Percentiles rank a stretch among this genome's conserved stretches.
Conservation (phyloP, 768 basidiomycete genomes). For the Sarcomyxa edulis region DNA sequence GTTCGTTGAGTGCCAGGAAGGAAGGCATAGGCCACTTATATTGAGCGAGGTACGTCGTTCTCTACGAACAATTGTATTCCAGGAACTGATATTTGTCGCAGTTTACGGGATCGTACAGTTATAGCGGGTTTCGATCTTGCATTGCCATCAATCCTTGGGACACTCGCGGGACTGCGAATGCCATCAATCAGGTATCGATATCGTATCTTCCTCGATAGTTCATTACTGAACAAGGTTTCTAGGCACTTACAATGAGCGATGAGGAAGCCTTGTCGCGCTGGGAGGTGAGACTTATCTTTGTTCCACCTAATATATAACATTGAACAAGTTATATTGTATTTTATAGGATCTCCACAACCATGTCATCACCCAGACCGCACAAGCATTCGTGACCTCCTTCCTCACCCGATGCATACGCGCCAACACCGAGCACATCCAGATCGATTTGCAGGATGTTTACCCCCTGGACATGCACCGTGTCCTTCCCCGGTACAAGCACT, state of each 20-base stretch:
- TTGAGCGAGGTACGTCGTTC: conserved; percentile 60
- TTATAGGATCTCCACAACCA: conserved; percentile 72
- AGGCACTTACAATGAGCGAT: conserved; percentile 73
- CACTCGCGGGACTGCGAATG: conserved; percentile 74
- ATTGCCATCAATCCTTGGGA: conserved; percentile 88
- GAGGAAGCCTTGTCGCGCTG: conserved; percentile 71
- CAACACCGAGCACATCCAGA: conserved; percentile 58
- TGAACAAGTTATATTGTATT: background rate
- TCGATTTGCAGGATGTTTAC: conserved; percentile 26
- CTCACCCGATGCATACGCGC: conserved; percentile 70
- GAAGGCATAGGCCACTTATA: conserved; percentile 61
- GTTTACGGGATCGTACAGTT: conserved; percentile 86
- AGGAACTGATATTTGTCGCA: conserved; percentile 18
- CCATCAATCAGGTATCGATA: conserved; percentile 49
- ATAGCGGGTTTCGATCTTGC: conserved; percentile 82
- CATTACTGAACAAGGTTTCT: conserved; percentile 5
- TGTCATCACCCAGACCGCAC: conserved; percentile 82
- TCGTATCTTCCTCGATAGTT: conserved; percentile 8
- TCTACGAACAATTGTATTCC: background rate
- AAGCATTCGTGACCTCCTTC: conserved; percentile 77
- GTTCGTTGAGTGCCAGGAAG: conserved; percentile 83
- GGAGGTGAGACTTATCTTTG: conserved; percentile 43
- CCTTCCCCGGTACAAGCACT: conserved; percentile 64
- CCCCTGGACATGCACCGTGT: conserved; percentile 37
- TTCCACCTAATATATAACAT: background rate